These are phyloP conservation scores for Sporothrix pseudoabietina DNA, from an alignment of 2,329 filamentous ascomycete genomes.

Conservation along the genomic window DNA sequence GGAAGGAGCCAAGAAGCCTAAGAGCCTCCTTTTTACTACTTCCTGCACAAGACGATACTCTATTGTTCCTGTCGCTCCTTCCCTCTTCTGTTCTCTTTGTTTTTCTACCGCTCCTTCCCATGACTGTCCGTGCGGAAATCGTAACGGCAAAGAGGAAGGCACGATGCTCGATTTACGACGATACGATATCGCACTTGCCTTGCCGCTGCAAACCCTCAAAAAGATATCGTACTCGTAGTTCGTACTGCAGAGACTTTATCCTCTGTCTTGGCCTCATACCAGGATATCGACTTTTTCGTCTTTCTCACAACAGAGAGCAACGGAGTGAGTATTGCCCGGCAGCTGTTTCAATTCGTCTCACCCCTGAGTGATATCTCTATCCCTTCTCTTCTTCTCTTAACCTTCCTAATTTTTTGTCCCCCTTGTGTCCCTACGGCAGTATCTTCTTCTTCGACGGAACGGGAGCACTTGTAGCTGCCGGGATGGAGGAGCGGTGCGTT, in stretches of 20 bases:
- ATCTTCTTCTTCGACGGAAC: neutral
- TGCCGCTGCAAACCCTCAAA: neutral
- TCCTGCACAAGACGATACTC: neutral
- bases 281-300: neutral
- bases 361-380: neutral
- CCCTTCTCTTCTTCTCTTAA: no score
- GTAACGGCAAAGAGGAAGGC: neutral
- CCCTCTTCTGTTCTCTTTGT: neutral
- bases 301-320: neutral
- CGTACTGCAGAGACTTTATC: no score
- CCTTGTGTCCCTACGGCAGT: neutral
- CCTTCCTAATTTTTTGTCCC: neutral
- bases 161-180: neutral
- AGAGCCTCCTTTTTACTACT: neutral
- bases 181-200: neutral
- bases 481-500: neutral
- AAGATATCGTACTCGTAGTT: neutral
- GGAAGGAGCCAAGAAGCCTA: neutral
- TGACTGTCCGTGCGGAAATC: neutral
- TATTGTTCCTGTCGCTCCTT: neutral
- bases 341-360: conserved; percentile 2
- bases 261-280: neutral
- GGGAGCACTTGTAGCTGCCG: neutral
- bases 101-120: neutral
- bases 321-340: neutral